phyloP scores from a whole-genome alignment of 1,284 basidiomycete genomes.

The Boletellus dicymbophilus region DNA sequence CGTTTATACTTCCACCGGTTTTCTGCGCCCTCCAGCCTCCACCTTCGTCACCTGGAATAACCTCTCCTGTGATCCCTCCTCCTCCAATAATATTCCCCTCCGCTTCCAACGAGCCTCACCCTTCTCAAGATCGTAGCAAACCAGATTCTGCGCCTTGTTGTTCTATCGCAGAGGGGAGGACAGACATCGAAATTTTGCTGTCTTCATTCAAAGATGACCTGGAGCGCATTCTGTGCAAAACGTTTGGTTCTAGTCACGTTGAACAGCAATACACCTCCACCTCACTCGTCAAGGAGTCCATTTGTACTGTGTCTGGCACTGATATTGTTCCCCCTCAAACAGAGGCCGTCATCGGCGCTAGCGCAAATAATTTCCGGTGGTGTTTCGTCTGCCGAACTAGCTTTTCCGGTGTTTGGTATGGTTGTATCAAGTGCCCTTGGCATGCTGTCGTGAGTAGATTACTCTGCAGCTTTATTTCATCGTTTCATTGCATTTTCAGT shows the following conservation, averaged over 20 bases:
- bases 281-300: background rate
- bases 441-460: conserved; percentile 41
- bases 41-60: background rate
- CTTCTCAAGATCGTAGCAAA: background rate
- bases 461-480: conserved; percentile 18
- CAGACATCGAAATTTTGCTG: conserved; percentile 55
- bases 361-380: conserved; percentile 17
- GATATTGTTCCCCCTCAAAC: background rate
- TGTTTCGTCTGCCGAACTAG: conserved; percentile 44
- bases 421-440: conserved; percentile 47
- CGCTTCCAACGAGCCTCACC: conserved; percentile 1
- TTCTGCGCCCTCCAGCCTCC: background rate
- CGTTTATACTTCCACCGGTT: background rate
- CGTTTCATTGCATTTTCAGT: conserved; percentile 22
- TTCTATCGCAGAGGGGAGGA: conserved; percentile 50
- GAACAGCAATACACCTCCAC: conserved; percentile 1
- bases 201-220: conserved; percentile 63
- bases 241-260: conserved; percentile 42
- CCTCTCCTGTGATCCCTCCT: conserved; percentile 7
- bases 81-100: conserved; percentile 40
- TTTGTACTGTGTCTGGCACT: background rate
- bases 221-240: conserved; percentile 46
- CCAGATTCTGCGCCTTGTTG: conserved; percentile 41
- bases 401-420: conserved; percentile 41
- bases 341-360: background rate